A percentile compares a stretch with the other conserved stretches of the same genome.
Conservation (phyloP, 805 yeast genomes). For the Wickerhamiella azyma region DNA sequence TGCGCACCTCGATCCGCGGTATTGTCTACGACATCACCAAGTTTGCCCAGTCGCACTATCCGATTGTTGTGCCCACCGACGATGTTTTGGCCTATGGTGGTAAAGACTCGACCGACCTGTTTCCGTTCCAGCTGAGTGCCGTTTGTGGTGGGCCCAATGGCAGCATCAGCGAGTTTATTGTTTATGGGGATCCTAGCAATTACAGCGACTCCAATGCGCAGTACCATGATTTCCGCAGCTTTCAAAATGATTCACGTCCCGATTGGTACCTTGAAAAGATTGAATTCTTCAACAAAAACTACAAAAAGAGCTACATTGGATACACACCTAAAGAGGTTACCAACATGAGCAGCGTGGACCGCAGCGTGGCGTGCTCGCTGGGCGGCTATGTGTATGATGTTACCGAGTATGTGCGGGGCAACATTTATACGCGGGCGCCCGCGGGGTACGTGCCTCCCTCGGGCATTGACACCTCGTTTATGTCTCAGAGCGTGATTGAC, state of each 20-base stretch:
- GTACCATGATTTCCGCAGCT: conserved; percentile 31
- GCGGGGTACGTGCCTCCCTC: conserved; percentile 18
- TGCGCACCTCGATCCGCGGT: conserved; percentile 28
- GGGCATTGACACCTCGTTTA: conserved; percentile 22
- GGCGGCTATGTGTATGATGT: conserved; percentile 29
- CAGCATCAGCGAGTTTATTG: conserved; percentile 18
- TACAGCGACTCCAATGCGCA: conserved; percentile 28
- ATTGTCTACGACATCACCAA: conserved; percentile 28
- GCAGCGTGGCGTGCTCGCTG: conserved; percentile 23
- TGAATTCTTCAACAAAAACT: conserved; percentile 25
- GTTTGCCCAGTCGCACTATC: conserved; percentile 29
- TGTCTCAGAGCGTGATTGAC: conserved; percentile 22
- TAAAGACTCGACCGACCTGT: conserved; percentile 24
- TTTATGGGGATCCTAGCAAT: conserved; percentile 25
- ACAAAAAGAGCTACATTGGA: conserved; percentile 27
- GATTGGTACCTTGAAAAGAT: conserved; percentile 31
- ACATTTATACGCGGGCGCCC: conserved; percentile 23
- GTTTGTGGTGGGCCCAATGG: conserved; percentile 28
- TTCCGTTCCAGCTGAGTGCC: conserved; percentile 30
- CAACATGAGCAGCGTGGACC: conserved; percentile 18
- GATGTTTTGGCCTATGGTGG: conserved; percentile 29
- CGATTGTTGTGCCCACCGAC: conserved; percentile 25
- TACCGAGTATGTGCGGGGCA: conserved; percentile 27
- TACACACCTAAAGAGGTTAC: conserved; percentile 24
- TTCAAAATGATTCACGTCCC: conserved; percentile 28